phyloP scores from a whole-genome alignment of 495 filamentous ascomycete species.

The Xylaria intraflava region DNA sequence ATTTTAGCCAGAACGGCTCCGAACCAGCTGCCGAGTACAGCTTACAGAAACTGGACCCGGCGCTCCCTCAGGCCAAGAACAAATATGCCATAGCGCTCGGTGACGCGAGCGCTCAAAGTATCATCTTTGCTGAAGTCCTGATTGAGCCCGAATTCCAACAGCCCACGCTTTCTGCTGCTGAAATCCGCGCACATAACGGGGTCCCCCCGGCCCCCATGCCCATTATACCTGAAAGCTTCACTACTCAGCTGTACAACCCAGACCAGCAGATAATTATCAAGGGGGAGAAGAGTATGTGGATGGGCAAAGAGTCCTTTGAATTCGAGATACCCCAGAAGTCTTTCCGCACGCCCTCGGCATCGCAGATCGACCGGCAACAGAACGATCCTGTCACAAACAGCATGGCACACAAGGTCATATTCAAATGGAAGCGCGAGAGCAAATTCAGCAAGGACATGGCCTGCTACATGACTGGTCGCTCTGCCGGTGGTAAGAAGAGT shows the following conservation, averaged over 20 bases:
- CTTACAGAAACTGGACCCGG: conserved; percentile 66
- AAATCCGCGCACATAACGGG: conserved; percentile 64
- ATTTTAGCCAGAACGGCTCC: conserved; percentile 71
- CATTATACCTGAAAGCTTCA: conserved; percentile 69
- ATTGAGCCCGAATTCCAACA: conserved; percentile 78
- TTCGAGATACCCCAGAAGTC: conserved; percentile 87
- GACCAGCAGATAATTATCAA: conserved; percentile 72
- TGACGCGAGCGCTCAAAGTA: conserved; percentile 71
- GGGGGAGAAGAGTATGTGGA: conserved; percentile 69
- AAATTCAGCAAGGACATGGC: conserved; percentile 74
- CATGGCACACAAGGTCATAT: conserved; percentile 70
- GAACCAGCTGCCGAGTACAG: conserved; percentile 74
- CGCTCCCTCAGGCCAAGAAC: conserved; percentile 61
- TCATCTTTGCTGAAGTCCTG: conserved; percentile 84
- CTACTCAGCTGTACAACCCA: conserved; percentile 87
- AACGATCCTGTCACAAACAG: conserved; percentile 60
- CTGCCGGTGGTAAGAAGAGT: conserved; percentile 61
- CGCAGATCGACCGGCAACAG: conserved; percentile 68
- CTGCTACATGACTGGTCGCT: conserved; percentile 73
- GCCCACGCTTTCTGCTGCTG: conserved; percentile 69
- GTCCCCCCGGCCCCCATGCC: conserved; percentile 65
- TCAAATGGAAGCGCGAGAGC: conserved; percentile 89
- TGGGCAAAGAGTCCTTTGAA: conserved; percentile 71
- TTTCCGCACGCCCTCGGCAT: conserved; percentile 72
- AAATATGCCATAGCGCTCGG: conserved; percentile 80